These are phyloP conservation scores for Cordyceps militaris DNA, from an alignment of 2,329 filamentous ascomycete species.

Conservation along the genomic window DNA sequence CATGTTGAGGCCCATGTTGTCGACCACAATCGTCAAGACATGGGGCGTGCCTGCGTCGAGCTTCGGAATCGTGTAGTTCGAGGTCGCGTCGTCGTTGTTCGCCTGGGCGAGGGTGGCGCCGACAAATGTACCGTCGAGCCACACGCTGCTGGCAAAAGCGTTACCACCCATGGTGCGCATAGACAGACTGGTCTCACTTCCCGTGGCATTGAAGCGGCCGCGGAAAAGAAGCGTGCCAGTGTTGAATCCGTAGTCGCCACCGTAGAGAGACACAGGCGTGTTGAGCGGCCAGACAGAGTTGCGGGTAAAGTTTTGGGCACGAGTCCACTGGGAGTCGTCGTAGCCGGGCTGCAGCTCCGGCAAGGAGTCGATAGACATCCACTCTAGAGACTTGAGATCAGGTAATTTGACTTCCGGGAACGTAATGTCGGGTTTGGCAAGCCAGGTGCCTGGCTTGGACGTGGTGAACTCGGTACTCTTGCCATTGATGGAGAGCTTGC, in stretches of 20 bases:
- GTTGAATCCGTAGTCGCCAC: slow-evolving; percentile 64
- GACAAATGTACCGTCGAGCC: slow-evolving; percentile 53
- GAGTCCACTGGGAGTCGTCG: slow-evolving; percentile 37
- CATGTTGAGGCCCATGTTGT: slow-evolving; percentile 62
- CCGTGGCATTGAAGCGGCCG: slow-evolving; percentile 55
- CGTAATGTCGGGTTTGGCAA: slow-evolving; percentile 16
- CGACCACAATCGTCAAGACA: slow-evolving; percentile 58
- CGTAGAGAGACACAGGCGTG: slow-evolving; percentile 58
- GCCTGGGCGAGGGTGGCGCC: slow-evolving; percentile 54
- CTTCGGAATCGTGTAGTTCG: slow-evolving; percentile 47
- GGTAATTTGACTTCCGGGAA: slow-evolving; percentile 5
- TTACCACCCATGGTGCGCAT: slow-evolving; percentile 55
- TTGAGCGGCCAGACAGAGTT: slow-evolving; percentile 29
- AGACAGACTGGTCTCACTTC: slow-evolving; percentile 47
- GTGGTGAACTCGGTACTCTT: slow-evolving; percentile 26
- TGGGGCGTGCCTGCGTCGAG: slow-evolving; percentile 45
- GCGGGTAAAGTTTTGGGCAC: slow-evolving; percentile 26
- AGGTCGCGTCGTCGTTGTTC: slow-evolving; percentile 38
- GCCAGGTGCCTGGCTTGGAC: slow-evolving; percentile 35
- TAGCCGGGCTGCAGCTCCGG: slow-evolving; percentile 17
- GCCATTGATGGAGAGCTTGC: slow-evolving; percentile 33
- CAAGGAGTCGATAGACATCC: slow-evolving; percentile 17
- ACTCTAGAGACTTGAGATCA: slow-evolving; percentile 1
- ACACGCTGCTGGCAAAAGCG: slow-evolving; percentile 57
- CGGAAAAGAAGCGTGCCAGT: slow-evolving; percentile 59